Conservation (phyloP, 1,139 yeast genomes). For the Suhomyces coccinellae region DNA sequence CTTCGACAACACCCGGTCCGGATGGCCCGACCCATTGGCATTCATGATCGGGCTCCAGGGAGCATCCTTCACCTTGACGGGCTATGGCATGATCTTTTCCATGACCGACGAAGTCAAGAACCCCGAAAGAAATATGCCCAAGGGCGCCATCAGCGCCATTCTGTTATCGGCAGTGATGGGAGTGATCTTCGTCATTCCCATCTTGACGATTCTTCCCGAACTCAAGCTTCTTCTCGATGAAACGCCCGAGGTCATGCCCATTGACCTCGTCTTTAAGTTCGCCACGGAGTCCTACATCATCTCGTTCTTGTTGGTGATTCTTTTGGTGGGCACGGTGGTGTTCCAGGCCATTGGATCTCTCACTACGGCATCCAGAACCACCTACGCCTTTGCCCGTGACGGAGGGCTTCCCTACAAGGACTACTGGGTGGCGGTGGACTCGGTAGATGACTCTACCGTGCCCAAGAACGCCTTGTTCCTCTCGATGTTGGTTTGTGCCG, state of each 20-base stretch:
- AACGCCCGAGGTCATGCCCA: constrained; percentile 66
- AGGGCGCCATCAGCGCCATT: constrained; percentile 69
- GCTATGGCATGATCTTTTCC: constrained; percentile 80
- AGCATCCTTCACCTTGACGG: constrained; percentile 76
- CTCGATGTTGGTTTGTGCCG: constrained; percentile 64
- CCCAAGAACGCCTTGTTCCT: constrained; percentile 74
- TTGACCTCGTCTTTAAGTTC: constrained; percentile 64
- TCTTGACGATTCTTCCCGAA: constrained; percentile 71
- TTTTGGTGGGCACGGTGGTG: constrained; percentile 68
- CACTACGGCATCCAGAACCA: constrained; percentile 84
- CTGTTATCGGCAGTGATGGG: constrained; percentile 67
- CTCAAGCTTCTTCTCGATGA: constrained; percentile 52
- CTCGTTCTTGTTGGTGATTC: constrained; percentile 63
- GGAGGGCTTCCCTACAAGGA: constrained; percentile 76
- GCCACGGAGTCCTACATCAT: constrained; percentile 69
- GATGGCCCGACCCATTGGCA: constrained; percentile 68
- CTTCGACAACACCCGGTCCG: constrained; percentile 70
- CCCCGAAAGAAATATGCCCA: constrained; percentile 77
- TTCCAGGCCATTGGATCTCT: constrained; percentile 80
- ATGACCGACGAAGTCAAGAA: constrained; percentile 79
- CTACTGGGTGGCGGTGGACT: constrained; percentile 65
- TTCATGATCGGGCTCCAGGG: constrained; percentile 76
- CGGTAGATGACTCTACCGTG: constrained; percentile 54
- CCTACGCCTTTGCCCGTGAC: constrained; percentile 87
- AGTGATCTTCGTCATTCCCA: constrained; percentile 67